Evolutionary conservation across 805 yeast genomes (phyloP), one percentile per base, ranked within the genome.

Genomic region (Kodamaea lidongshanica): DNA sequence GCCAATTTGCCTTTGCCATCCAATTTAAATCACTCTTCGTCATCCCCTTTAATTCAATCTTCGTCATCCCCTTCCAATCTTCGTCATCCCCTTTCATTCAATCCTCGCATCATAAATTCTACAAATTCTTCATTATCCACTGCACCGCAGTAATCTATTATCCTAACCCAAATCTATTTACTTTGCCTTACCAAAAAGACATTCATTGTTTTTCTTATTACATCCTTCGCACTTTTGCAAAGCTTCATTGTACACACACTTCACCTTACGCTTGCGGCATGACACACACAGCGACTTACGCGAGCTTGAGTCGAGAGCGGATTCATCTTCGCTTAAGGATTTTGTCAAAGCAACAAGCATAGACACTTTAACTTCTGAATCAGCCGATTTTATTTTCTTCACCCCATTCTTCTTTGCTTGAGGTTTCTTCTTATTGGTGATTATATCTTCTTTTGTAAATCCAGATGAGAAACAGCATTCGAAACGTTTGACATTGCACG

Each of bases 381-480:
- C 22, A 10, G 18, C 32, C 26, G 16, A 30, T 23, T 7, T 14
- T 23, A 12, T 23, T 31, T 19, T 16, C 19, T 23, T 24, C 26
- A 12, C 35, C 28, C 22, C 32, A 13, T 19, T 28, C 38, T 28
- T 33, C 30, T 25, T 25, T 19, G 14, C 22, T 24, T 24, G 28
- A 4, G 37, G 30, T 33, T 48, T 50, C 37, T 56, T 56, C 42
- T 52, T 58, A 37, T 58, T 56, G 12, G 41, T 32, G 42, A 64
- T 51, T 11, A 74, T 72, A 44, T 76, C 83, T 39, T 72, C 74
- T 47, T 77, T 72, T 6, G 82, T 77, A 46, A 73, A 73, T 3
- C 85, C 86, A 46, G 73, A 77, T 19, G 79, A 69, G 44, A 77
- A 78, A 20, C 59, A 50, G 45, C 86, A 79, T 14, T 55, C 44